Evolutionary conservation across 2,329 filamentous ascomycete genomes (phyloP), one percentile per base, ranked within the genome.

Genomic region (Penicillium sp.): DNA sequence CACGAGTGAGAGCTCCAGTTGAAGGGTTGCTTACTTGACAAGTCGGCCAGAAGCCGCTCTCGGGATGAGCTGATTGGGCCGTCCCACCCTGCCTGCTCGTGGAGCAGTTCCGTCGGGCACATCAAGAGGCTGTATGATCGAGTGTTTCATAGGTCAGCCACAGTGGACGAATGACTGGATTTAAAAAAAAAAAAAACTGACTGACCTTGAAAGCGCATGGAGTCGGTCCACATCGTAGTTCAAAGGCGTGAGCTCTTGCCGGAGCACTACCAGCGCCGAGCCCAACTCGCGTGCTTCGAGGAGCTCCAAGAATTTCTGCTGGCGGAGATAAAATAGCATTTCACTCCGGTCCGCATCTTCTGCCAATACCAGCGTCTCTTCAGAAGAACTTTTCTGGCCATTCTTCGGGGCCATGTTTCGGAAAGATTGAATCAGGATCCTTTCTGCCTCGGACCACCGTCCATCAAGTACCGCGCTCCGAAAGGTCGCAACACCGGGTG

Each of bases 271-370:
- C 59, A 99, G 82, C 7, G 94, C 95, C 55, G 84, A 83, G 14
- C 84, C 84, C 8, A 91, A 85, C 69, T 97, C 88, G 67, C 87
- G 83, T 70, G 83, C 82, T 75, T 98, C 93, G 46, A 99, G 80
- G 8, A 97, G 81, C 79, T 99, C 95, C 33, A 99, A 82, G 70
- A 94, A 99, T 76, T 98, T 98, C 75, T 99, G 95, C 73, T 96
- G 91, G 65, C 94, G 86, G 70, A 99, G 82, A 81, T 88, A 89
- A 75, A 98, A 97, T 51, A 89, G 85, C 90, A 99, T 94, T 55
- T 89, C 83, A 67, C 89, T 87, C 59, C 85, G 84, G 70, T 97
- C 89, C 6, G 92, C 89, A 26, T 87, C 89, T 46, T 91, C 86
- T 16, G 89, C 86, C 56, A 98, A 83, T 16, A 92, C 85, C 57